phyloP scores from a whole-genome alignment of 1,284 basidiomycete species.

The Lentinula novae-zelandiae region DNA sequence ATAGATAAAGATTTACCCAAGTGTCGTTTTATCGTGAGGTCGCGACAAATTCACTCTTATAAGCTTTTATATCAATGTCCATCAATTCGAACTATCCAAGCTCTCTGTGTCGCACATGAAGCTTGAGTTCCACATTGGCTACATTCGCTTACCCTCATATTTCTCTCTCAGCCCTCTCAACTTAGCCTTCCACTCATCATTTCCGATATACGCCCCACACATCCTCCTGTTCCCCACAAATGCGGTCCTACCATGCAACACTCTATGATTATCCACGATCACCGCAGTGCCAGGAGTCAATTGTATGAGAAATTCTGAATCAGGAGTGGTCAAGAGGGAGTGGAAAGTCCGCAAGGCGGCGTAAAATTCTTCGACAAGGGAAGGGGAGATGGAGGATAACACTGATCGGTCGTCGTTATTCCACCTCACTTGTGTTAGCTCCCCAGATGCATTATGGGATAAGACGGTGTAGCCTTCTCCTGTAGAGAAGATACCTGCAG shows the following conservation, averaged over 20 bases:
- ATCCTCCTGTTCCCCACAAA: constrained; percentile 88
- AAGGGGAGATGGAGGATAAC: neutral
- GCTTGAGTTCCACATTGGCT: neutral
- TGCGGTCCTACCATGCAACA: constrained; percentile 88
- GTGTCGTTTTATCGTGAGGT: neutral
- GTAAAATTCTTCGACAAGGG: constrained; percentile 39
- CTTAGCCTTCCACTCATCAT: constrained; percentile 86
- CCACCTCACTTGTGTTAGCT: constrained; percentile 82
- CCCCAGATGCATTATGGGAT: constrained; percentile 61
- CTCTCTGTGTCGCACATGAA: constrained; percentile 2
- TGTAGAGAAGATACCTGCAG: constrained; percentile 62
- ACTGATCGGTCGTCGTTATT: constrained; percentile 84
- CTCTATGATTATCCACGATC: constrained; percentile 92
- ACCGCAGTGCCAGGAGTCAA: constrained; percentile 84
- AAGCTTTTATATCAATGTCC: too few species aligned
- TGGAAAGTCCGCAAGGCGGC: constrained; percentile 82
- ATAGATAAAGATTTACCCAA: too few species aligned
- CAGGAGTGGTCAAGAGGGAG: constrained; percentile 67
- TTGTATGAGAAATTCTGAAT: constrained; percentile 91
- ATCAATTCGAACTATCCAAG: too few species aligned
- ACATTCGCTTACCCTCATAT: constrained; percentile 28
- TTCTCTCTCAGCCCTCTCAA: constrained; percentile 64
- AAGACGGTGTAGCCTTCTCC: constrained; percentile 66
- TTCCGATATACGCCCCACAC: constrained; percentile 93
- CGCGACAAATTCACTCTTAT: neutral